Conservation (phyloP, 78 protist genomes). For the Dictyostelium intermedium region DNA sequence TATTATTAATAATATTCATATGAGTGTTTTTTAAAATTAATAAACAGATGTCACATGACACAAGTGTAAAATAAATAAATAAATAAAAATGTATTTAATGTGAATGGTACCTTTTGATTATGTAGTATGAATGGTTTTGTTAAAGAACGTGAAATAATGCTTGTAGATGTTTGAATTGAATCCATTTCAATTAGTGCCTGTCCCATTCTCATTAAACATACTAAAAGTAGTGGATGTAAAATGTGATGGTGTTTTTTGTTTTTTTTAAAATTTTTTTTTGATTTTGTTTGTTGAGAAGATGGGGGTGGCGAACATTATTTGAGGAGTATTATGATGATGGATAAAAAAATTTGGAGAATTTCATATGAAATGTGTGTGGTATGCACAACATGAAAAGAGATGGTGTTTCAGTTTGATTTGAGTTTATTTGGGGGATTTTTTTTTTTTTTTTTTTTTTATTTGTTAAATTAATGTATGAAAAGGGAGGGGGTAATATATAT, state of each 20-base stretch:
- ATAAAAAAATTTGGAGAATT: not conserved
- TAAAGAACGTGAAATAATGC: not conserved
- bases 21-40: not conserved
- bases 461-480: not conserved
- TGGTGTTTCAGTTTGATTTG: not conserved
- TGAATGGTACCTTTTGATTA: conserved; percentile 45
- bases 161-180: conserved; percentile 57
- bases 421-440: not conserved
- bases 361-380: not conserved
- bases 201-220: conserved; percentile 56
- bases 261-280: no score
- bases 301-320: not conserved
- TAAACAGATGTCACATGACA: not conserved
- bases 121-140: conserved; percentile 24
- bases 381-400: no score
- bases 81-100: not conserved
- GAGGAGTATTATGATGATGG: not conserved
- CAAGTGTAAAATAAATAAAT: not conserved
- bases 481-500: not conserved
- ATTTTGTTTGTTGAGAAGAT: not conserved
- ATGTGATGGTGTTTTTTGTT: not conserved
- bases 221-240: not conserved
- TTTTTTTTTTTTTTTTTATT: no score
- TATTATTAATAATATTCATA: no score
- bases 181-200: conserved; percentile 84